A percentile compares a stretch with the other conserved stretches of the same genome.
phyloP scores from a whole-genome alignment of 129 eudicot species.

The Calendula officinalis region DNA sequence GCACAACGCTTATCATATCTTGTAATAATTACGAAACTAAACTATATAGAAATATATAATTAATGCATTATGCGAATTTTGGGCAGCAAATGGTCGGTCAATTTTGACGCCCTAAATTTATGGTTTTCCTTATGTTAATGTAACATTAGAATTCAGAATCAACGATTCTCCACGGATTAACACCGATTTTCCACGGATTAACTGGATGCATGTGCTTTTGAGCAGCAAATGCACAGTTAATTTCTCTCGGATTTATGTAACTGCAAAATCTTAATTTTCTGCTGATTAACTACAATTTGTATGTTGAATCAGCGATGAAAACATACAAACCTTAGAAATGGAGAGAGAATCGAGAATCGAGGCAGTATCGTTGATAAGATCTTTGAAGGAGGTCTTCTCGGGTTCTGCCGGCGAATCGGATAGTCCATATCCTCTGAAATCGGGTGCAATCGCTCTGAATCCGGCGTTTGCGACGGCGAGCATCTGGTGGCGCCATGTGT shows the following conservation, averaged over 20 bases:
- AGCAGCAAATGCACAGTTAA: too few relatives aligned
- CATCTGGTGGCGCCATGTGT: neutral
- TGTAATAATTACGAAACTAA: too few relatives aligned
- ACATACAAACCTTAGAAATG: slow-evolving; percentile 1
- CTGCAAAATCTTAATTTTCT: neutral
- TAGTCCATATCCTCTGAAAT: slow-evolving; percentile 24
- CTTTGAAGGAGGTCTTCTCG: slow-evolving; percentile 5
- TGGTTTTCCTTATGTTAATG: too few relatives aligned
- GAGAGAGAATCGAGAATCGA: slow-evolving; percentile 17
- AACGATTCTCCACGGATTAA: too few relatives aligned
- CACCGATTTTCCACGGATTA: too few relatives aligned
- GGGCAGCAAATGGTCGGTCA: too few relatives aligned
- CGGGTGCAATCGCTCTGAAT: slow-evolving; percentile 25
- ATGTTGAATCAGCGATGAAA: neutral
- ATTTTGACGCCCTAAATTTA: too few relatives aligned
- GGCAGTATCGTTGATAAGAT: slow-evolving; percentile 6
- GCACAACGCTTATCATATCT: neutral
- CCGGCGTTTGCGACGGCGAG: slow-evolving; percentile 25
- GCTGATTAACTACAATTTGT: neutral
- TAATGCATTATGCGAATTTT: too few relatives aligned
- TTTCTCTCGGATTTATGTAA: neutral
- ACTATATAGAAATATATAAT: too few relatives aligned
- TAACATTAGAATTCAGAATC: too few relatives aligned
- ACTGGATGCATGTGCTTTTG: neutral
- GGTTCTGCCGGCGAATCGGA: slow-evolving; percentile 13